Conservation (phyloP, 208 protist genomes). For the Crithidia mellificae region DNA sequence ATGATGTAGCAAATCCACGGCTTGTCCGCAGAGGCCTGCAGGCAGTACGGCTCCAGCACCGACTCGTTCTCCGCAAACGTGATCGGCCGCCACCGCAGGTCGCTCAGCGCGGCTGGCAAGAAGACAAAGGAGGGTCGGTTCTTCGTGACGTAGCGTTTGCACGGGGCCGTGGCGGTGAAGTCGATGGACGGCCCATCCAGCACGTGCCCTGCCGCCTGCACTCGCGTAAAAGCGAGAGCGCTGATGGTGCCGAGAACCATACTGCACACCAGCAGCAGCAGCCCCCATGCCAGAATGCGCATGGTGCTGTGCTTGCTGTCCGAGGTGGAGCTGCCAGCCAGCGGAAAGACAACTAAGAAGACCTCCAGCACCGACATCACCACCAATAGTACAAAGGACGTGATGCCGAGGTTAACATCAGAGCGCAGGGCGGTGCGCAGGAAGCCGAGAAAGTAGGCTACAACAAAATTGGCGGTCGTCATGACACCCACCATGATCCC, state of each 20-base stretch:
- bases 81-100: conserved; percentile 81
- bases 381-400: conserved; percentile 61
- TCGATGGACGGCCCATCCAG: conserved; percentile 63
- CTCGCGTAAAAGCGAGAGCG: conserved; percentile 72
- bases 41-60: conserved; percentile 53
- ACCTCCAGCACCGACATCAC: conserved; percentile 67
- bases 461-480: conserved; percentile 67
- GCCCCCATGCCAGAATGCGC: conserved; percentile 71
- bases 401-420: conserved; percentile 60
- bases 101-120: conserved; percentile 60
- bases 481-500: conserved; percentile 62
- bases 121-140: conserved; percentile 64
- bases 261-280: conserved; percentile 66
- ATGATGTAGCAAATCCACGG: conserved; percentile 59
- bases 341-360: conserved; percentile 69
- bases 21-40: conserved; percentile 6
- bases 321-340: conserved; percentile 43
- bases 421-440: conserved; percentile 56
- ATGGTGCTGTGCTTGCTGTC: conserved; percentile 61
- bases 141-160: conserved; percentile 39
- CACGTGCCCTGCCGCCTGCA: conserved; percentile 52
- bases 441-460: conserved; percentile 77
- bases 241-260: conserved; percentile 69
- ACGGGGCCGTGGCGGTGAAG: conserved; percentile 54
- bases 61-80: conserved; percentile 49